Conservation (phyloP, 2,329 filamentous ascomycete genomes). For the Cordyceps militaris region DNA sequence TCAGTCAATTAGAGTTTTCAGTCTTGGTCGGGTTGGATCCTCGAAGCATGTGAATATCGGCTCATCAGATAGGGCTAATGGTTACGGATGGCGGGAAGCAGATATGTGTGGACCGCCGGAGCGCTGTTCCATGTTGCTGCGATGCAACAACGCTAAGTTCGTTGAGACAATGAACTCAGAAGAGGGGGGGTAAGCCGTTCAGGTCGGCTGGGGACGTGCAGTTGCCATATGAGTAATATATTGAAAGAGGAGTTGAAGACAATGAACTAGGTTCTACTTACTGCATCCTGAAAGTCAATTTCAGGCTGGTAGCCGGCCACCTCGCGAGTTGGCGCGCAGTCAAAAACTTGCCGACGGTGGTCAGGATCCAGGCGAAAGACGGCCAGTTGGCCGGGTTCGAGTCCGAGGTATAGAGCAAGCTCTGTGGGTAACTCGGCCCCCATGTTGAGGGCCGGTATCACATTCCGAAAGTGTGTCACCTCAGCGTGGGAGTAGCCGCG, state of each 20-base stretch:
- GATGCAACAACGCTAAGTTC: slow-evolving; percentile 1
- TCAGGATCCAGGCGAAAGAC: slow-evolving; percentile 61
- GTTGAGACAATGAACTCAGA: neutral
- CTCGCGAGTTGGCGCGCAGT: slow-evolving; percentile 51
- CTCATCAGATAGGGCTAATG: neutral
- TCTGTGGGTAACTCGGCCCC: slow-evolving; percentile 52
- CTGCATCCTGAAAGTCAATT: slow-evolving; percentile 63
- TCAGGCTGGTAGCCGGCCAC: slow-evolving; percentile 57
- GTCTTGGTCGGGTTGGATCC: neutral
- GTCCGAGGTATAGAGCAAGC: slow-evolving; percentile 58
- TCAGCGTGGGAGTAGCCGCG: slow-evolving; percentile 52
- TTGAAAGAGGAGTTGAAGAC: neutral
- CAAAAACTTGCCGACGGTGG: slow-evolving; percentile 50
- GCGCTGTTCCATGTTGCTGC: neutral
- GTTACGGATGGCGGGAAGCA: neutral
- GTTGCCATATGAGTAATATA: neutral
- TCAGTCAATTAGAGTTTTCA: neutral
- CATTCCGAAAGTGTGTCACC: slow-evolving; percentile 61
- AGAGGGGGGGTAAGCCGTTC: neutral
- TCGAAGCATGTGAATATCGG: neutral
- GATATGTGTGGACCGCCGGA: neutral
- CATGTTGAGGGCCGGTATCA: slow-evolving; percentile 48
- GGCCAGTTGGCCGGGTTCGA: slow-evolving; percentile 52
- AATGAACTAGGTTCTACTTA: slow-evolving; percentile 30
- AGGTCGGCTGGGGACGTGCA: neutral